Conservation (phyloP, 2,329 filamentous ascomycete species). For the Gaeumannomyces tritici region DNA sequence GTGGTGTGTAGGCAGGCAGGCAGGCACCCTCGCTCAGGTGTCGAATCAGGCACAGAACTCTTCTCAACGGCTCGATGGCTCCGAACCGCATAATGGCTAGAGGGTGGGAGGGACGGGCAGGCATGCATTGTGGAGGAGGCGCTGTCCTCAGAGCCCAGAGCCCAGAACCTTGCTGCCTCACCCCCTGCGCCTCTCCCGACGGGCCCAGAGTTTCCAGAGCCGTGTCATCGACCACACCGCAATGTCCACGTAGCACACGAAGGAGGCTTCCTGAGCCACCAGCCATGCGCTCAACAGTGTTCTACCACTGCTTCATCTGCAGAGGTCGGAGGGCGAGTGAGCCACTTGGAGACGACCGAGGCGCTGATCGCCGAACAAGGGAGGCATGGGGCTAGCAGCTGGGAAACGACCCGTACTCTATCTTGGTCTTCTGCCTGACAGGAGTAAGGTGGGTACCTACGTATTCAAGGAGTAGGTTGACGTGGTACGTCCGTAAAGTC, state of each 20-base stretch:
- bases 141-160: neutral
- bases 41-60: neutral
- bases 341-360: too few relatives aligned
- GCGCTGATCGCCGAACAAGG: neutral
- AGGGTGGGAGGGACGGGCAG: too few relatives aligned
- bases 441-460: neutral
- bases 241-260: neutral
- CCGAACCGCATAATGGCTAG: neutral
- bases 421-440: neutral
- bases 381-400: neutral
- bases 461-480: too few relatives aligned
- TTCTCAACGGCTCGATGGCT: neutral
- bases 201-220: neutral
- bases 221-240: neutral
- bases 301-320: neutral
- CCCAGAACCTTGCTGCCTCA: neutral
- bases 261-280: neutral
- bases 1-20: too few relatives aligned
- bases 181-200: neutral
- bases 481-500: neutral
- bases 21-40: neutral
- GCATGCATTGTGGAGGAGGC: neutral
- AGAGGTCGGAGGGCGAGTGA: neutral
- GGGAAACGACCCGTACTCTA: too few relatives aligned
- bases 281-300: neutral